Conservation (phyloP, 176 grass and related monocot genomes). For the Triticum timopheevii region DNA sequence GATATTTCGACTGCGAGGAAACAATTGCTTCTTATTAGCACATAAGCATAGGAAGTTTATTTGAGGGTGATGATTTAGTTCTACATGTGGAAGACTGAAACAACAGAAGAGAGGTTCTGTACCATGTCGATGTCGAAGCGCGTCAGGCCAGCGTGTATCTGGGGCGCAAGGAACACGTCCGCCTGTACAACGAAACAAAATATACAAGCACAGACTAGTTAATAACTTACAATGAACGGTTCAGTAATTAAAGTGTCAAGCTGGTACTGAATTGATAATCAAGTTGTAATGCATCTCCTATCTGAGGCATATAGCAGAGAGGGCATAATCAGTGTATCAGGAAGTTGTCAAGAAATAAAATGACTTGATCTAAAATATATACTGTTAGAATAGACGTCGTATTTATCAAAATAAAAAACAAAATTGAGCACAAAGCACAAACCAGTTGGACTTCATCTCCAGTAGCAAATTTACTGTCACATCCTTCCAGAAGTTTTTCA, state of each 20-base stretch:
- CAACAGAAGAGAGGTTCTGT: neutral
- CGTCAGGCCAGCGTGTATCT: conserved; percentile 53
- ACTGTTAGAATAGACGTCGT: neutral
- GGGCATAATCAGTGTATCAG: neutral
- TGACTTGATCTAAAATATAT: neutral
- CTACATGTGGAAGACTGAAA: neutral
- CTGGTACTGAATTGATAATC: neutral
- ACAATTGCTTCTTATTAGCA: neutral
- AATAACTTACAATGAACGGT: neutral
- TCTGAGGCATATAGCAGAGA: neutral
- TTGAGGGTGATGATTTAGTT: neutral
- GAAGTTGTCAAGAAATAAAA: neutral
- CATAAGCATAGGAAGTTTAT: neutral
- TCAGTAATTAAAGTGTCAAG: neutral
- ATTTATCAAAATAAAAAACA: neutral
- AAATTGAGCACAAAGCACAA: conserved; percentile 22
- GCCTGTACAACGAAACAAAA: conserved; percentile 42
- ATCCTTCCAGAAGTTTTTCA: conserved; percentile 70
- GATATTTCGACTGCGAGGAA: conserved; percentile 59
- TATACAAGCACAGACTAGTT: neutral
- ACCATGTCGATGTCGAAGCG: conserved; percentile 82
- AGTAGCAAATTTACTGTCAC: conserved; percentile 72
- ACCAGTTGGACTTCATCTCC: conserved; percentile 86
- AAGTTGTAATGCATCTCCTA: neutral
- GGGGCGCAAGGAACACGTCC: conserved; percentile 70